These are phyloP conservation scores for Ophiostoma perfectum DNA, from an alignment of 2,329 filamentous ascomycete genomes.

Conservation along the genomic window DNA sequence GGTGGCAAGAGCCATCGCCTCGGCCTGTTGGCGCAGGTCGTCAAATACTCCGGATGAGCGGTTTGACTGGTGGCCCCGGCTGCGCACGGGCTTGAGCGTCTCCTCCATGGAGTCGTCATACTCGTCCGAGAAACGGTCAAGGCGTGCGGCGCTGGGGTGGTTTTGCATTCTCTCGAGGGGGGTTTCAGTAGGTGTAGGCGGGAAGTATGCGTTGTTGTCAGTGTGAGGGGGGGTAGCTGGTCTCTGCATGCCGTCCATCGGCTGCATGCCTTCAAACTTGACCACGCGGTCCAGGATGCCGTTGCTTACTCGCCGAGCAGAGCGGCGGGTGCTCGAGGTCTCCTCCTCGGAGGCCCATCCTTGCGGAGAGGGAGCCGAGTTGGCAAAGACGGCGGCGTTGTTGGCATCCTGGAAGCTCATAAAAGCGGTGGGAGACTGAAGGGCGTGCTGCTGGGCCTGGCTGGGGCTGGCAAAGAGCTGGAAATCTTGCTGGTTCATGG, in stretches of 20 bases:
- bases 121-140: slow-evolving; percentile 52
- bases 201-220: slow-evolving; percentile 52
- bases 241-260: slow-evolving; percentile 42
- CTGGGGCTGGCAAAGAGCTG: slow-evolving; percentile 43
- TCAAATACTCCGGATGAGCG: slow-evolving; percentile 51
- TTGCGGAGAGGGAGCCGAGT: slow-evolving; percentile 35
- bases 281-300: slow-evolving; percentile 55
- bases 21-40: slow-evolving; percentile 52
- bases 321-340: slow-evolving; percentile 39
- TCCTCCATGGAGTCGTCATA: slow-evolving; percentile 64
- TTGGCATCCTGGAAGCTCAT: slow-evolving; percentile 43
- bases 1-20: slow-evolving; percentile 46
- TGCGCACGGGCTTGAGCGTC: slow-evolving; percentile 52
- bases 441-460: slow-evolving; percentile 35
- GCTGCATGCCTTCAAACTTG: slow-evolving; percentile 52
- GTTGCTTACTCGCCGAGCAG: slow-evolving; percentile 51
- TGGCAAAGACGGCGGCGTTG: slow-evolving; percentile 7
- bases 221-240: slow-evolving; percentile 57
- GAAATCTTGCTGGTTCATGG: slow-evolving; percentile 41
- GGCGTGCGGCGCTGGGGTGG: slow-evolving; percentile 33
- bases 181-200: slow-evolving; percentile 62
- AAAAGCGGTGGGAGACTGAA: slow-evolving; percentile 44
- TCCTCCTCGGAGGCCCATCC: slow-evolving; percentile 51
- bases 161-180: slow-evolving; percentile 47
- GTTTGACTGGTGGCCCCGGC: slow-evolving; percentile 35